Evolutionary conservation across 177 flowering plant species (phyloP).

Genomic region (Vitis hybrid): DNA sequence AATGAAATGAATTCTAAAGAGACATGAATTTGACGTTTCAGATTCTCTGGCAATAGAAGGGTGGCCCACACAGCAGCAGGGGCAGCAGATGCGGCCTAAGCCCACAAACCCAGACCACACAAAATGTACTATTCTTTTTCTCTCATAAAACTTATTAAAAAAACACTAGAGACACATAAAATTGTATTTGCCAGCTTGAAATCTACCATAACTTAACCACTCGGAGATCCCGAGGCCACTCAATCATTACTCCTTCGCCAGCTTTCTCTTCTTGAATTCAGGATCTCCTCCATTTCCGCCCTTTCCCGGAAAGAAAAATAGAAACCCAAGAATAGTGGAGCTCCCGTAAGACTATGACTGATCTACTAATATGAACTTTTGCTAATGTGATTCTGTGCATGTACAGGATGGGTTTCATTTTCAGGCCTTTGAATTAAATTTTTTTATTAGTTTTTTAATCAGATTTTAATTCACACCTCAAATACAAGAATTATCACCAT

Average conservation of each 20-base stretch:
- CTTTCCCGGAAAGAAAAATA: not conserved
- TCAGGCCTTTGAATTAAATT: too few species aligned
- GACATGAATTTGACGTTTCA: slow-evolving; percentile 57
- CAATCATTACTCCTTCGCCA: slow-evolving; percentile 6
- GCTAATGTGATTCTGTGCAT: too few species aligned
- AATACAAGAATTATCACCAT: too few species aligned
- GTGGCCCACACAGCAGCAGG: slow-evolving; percentile 3
- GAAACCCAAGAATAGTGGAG: too few species aligned
- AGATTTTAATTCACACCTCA: too few species aligned
- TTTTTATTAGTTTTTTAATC: too few species aligned
- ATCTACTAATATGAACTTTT: too few species aligned
- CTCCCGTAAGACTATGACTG: too few species aligned
- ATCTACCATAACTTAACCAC: slow-evolving; percentile 10
- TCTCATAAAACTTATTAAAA: not conserved
- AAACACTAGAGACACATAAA: not conserved
- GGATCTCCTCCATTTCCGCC: not conserved
- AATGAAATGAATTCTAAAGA: slow-evolving; percentile 34
- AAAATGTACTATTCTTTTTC: not conserved
- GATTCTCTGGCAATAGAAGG: slow-evolving; percentile 40
- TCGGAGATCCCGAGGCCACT: slow-evolving; percentile 24
- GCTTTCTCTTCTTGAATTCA: slow-evolving; percentile 3
- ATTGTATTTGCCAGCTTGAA: slow-evolving; percentile 17
- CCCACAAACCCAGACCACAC: slow-evolving; percentile 1
- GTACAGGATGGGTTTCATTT: too few species aligned
- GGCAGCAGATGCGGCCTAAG: slow-evolving; percentile 6